These are phyloP conservation scores for Candolleomyces eurysporus DNA, from an alignment of 768 basidiomycete genomes.

Conservation along the genomic window DNA sequence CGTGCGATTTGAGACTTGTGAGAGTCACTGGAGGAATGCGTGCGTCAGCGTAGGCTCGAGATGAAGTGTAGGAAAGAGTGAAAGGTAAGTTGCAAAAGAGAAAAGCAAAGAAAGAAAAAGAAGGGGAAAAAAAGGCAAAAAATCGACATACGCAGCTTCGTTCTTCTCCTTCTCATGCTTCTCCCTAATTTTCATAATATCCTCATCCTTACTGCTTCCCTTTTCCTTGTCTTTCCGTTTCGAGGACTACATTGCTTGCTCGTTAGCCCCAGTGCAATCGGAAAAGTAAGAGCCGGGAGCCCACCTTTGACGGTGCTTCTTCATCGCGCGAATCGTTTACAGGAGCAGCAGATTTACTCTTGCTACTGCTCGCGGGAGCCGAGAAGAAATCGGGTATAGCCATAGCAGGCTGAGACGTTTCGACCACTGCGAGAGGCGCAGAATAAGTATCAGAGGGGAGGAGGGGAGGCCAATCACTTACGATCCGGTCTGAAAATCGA, in stretches of 20 bases:
- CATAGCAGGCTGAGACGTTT: slow-evolving; percentile 27
- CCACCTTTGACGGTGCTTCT: slow-evolving; percentile 4
- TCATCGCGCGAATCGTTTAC: neutral
- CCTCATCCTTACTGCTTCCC: slow-evolving; percentile 34
- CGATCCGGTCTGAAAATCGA: slow-evolving; percentile 81
- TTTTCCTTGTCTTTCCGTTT: slow-evolving; percentile 35
- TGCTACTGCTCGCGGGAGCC: slow-evolving; percentile 19
- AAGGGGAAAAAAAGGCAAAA: no score
- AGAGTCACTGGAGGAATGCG: slow-evolving; percentile 24
- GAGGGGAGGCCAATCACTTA: slow-evolving; percentile 35
- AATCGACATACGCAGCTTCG: slow-evolving; percentile 49
- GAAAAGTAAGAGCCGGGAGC: neutral
- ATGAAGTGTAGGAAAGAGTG: slow-evolving; percentile 30
- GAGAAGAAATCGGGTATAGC: slow-evolving; percentile 41
- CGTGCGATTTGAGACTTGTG: slow-evolving; percentile 78
- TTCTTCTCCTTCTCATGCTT: slow-evolving; percentile 72
- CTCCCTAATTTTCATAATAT: slow-evolving; percentile 72
- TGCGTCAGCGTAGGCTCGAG: no score
- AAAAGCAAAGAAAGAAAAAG: no score
- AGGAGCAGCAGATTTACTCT: slow-evolving; percentile 12
- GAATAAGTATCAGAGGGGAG: slow-evolving; percentile 1
- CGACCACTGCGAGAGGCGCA: slow-evolving; percentile 29
- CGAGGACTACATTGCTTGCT: neutral
- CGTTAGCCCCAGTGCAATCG: slow-evolving; percentile 15
- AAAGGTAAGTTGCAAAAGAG: no score